Conservation (phyloP, 768 basidiomycete species). For the Naganishia vaughanmartiniae region DNA sequence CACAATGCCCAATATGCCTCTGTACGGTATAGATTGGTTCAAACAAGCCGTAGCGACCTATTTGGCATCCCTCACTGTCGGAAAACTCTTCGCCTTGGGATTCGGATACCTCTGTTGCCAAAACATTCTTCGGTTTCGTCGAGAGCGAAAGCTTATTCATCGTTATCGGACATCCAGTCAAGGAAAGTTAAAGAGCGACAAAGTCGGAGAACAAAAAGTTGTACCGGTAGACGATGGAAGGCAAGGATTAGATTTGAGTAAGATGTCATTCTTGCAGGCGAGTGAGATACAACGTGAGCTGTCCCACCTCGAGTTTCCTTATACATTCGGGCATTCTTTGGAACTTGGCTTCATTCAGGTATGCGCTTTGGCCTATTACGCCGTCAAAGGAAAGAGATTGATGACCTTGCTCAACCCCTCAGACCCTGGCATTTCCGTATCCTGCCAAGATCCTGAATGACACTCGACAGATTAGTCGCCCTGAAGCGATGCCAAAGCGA, state of each 20-base stretch:
- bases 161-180: neutral
- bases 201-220: neutral
- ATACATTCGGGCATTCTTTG: slow-evolving; percentile 18
- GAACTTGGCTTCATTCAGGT: slow-evolving; percentile 28
- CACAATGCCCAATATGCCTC: too few relatives aligned
- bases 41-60: neutral
- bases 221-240: neutral
- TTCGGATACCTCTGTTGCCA: slow-evolving; percentile 10
- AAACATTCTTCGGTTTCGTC: slow-evolving; percentile 8
- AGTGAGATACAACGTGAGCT: slow-evolving; percentile 15
- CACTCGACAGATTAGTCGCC: slow-evolving; percentile 23
- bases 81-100: neutral
- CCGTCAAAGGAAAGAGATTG: neutral
- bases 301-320: slow-evolving; percentile 20
- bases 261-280: slow-evolving; percentile 23
- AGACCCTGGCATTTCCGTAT: slow-evolving; percentile 27
- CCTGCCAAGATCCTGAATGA: slow-evolving; percentile 19
- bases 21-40: too few relatives aligned
- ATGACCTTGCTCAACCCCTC: neutral
- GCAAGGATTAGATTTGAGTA: slow-evolving; percentile 1
- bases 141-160: slow-evolving; percentile 2
- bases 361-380: neutral
- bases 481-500: slow-evolving; percentile 12
- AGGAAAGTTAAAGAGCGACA: neutral
- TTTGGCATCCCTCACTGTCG: neutral